These are phyloP conservation scores for Candida easanensis DNA, from an alignment of 805 yeast genomes.

Conservation along the genomic window DNA sequence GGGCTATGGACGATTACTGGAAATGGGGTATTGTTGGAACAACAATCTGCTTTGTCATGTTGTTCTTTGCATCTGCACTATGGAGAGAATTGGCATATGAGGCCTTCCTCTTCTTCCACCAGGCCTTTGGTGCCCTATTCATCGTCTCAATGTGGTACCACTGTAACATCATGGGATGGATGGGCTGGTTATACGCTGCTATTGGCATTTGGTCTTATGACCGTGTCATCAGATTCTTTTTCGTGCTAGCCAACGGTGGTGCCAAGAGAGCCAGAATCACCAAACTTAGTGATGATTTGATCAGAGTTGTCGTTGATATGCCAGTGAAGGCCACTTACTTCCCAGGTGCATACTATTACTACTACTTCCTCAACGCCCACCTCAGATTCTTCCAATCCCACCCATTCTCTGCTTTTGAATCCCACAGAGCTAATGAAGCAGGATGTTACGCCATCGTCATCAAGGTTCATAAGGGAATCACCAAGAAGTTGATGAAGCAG, in stretches of 20 bases:
- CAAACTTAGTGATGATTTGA: conserved; percentile 29
- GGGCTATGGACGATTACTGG: conserved; percentile 47
- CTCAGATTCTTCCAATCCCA: conserved; percentile 55
- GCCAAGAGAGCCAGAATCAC: conserved; percentile 44
- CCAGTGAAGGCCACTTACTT: conserved; percentile 45
- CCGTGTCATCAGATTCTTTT: conserved; percentile 51
- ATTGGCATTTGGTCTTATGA: conserved; percentile 73
- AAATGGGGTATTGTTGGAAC: conserved; percentile 50
- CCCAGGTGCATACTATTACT: conserved; percentile 55
- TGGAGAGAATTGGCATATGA: conserved; percentile 60
- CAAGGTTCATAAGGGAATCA: conserved; percentile 55
- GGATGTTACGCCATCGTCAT: conserved; percentile 38
- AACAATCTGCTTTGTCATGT: conserved; percentile 39
- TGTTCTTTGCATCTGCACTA: conserved; percentile 45
- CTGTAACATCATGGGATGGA: conserved; percentile 47
- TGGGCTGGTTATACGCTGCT: conserved; percentile 49
- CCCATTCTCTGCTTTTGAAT: conserved; percentile 61
- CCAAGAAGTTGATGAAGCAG: conserved; percentile 37
- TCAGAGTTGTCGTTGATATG: conserved; percentile 38
- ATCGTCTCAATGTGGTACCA: conserved; percentile 61
- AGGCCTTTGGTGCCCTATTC: conserved; percentile 51
- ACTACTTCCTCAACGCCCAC: conserved; percentile 50
- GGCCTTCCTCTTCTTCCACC: conserved; percentile 54
- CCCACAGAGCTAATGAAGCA: conserved; percentile 32
- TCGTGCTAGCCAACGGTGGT: conserved; percentile 60